Evolutionary conservation across 139 green algal species (phyloP), one percentile per base, ranked within the genome.

Genomic region (Coelastrella sp.): DNA sequence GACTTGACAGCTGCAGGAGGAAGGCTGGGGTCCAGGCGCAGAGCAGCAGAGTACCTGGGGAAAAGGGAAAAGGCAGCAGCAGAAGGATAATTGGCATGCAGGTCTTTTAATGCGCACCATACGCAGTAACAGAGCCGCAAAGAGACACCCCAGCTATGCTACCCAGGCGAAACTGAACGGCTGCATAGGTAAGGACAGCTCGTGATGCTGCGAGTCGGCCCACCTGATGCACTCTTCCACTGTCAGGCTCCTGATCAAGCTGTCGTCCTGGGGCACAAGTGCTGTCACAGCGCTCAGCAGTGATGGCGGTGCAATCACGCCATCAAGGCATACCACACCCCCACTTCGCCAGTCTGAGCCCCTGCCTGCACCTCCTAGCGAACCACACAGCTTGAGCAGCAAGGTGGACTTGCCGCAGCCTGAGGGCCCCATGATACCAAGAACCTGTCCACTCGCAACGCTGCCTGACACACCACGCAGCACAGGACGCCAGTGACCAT

Each of bases 321-420:
- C 90, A 68, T 92, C 90, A 57, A 91, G 4, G 11, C 61, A 47
- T 16, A 76, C 66, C 77, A 65, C 16, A 47, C 73, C 82, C 61
- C 91, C 4, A 80, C 91, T 80, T 58, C 76, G 64, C 89, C 91
- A 94, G 19, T 74, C n/a, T 4, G 90, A 79, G 16, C 64, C 75
- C 71, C 90, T 54, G 73, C 59, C 68, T 10, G 59, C 76, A 54
- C 58, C 80, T 11, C 32, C 89, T 73, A 90, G 92, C 32, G 86
- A 92, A 20, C 83, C 90, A 17, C 92, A 82, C n/a, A 98, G 92
- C 64, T 96, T 82, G 22, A 87, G 89, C 66, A 98, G 93, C 88
- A 98, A 93, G 0, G 96, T 97, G n/a, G 95, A 95, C 87, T 98
- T 98, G 73, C 96, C 96, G n/a, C 92, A 93, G 64, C 96, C 96